Conservation (phyloP, 2,329 filamentous ascomycete species). For the Ceratocystis huliohia region DNA sequence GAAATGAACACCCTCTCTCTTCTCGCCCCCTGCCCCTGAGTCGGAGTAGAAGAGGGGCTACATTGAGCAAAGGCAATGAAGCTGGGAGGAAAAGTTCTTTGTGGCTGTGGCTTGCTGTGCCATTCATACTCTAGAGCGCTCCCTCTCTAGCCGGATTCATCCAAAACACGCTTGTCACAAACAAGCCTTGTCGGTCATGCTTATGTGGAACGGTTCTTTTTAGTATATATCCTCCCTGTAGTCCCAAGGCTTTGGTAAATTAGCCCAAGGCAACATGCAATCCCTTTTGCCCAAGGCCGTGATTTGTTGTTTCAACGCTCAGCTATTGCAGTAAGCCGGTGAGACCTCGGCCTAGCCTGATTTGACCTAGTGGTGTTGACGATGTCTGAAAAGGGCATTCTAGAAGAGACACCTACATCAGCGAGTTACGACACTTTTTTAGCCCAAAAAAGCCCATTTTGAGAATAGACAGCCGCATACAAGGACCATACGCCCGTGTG, state of each 20-base stretch:
- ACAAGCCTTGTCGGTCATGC: not conserved
- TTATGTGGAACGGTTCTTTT: not conserved
- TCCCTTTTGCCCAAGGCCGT: not conserved
- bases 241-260: conserved; percentile 7
- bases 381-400: not conserved
- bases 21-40: too few species aligned
- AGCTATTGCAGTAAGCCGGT: not conserved
- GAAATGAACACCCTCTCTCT: too few species aligned
- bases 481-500: not conserved
- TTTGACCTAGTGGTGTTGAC: not conserved
- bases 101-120: not conserved
- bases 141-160: not conserved
- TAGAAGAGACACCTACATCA: not conserved
- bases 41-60: too few species aligned
- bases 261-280: not conserved
- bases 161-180: not conserved
- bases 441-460: too few species aligned
- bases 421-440: too few species aligned
- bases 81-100: too few species aligned
- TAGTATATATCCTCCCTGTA: not conserved
- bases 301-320: not conserved
- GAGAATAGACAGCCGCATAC: too few species aligned
- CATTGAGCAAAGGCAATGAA: too few species aligned
- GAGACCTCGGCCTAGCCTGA: not conserved
- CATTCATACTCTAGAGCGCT: not conserved